Evolutionary conservation across 2,329 filamentous ascomycete genomes (phyloP).

Genomic region (Cryphonectria japonica): DNA sequence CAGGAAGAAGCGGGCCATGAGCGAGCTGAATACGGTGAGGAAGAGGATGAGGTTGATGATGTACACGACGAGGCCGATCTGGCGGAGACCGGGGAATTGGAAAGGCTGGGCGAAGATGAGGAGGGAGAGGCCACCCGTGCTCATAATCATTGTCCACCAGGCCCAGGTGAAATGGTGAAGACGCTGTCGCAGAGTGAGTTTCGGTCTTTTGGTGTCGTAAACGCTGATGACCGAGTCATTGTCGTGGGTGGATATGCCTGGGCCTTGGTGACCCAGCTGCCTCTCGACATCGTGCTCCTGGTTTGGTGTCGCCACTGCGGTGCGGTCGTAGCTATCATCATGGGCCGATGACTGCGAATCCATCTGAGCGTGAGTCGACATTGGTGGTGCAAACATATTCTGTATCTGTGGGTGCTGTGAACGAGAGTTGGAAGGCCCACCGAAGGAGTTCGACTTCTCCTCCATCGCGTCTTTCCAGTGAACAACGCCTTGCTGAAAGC

Average conservation of each 20-base stretch:
- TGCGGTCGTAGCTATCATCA: slow-evolving; percentile 21
- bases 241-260: neutral
- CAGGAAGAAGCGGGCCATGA: slow-evolving; percentile 64
- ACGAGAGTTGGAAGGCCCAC: neutral
- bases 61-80: slow-evolving; percentile 70
- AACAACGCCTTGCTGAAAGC: neutral
- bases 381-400: neutral
- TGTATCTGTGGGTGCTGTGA: slow-evolving; percentile 7
- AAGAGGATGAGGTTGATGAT: slow-evolving; percentile 71
- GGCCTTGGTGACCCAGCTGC: slow-evolving; percentile 1
- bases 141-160: slow-evolving; percentile 78
- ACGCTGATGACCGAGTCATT: slow-evolving; percentile 11
- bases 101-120: slow-evolving; percentile 67
- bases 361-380: neutral
- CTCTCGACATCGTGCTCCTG: slow-evolving; percentile 25
- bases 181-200: slow-evolving; percentile 47
- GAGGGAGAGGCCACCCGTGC: slow-evolving; percentile 69
- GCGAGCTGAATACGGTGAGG: slow-evolving; percentile 53
- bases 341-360: neutral
- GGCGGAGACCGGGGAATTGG: slow-evolving; percentile 63
- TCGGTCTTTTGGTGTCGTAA: slow-evolving; percentile 39
- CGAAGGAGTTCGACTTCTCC: neutral
- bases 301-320: slow-evolving; percentile 22
- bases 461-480: slow-evolving; percentile 10
- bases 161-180: slow-evolving; percentile 69